Evolutionary conservation across 192 early-diverging fungal genomes (phyloP).

Genomic region (Entomortierella lignicola): DNA sequence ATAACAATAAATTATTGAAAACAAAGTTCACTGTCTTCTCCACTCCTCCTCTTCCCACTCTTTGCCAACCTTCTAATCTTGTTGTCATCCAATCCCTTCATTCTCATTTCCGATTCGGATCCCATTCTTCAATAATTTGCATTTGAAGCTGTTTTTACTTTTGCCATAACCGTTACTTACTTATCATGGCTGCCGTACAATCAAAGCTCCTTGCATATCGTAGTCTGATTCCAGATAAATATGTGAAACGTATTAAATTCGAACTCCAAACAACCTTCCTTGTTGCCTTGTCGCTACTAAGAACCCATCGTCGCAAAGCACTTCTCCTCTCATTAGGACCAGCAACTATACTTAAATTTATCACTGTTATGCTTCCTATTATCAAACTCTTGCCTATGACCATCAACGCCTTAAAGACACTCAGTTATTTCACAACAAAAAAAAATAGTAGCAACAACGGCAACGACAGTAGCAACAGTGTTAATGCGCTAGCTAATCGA

Average conservation of each 20-base stretch:
- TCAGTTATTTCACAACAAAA: constrained; percentile 20
- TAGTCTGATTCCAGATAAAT: constrained; percentile 32
- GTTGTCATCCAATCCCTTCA: not conserved
- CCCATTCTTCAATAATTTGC: not conserved
- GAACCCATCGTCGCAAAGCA: constrained; percentile 49
- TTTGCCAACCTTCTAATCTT: not conserved
- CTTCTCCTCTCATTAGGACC: constrained; percentile 43
- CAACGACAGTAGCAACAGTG: not conserved
- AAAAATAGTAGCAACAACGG: constrained; percentile 4
- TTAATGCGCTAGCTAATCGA: constrained; percentile 7
- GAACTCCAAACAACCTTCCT: constrained; percentile 41
- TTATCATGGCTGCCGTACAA: constrained; percentile 31
- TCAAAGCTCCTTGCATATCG: constrained; percentile 30
- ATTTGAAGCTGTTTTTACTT: not conserved
- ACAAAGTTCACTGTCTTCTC: not conserved
- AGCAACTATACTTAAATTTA: constrained; percentile 47
- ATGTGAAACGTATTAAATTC: constrained; percentile 23
- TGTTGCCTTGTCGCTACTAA: constrained; percentile 33
- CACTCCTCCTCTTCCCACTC: not conserved
- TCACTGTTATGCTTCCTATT: constrained; percentile 45
- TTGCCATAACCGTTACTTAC: not conserved
- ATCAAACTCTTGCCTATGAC: constrained; percentile 38
- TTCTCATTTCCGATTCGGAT: not conserved
- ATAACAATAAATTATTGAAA: not conserved
- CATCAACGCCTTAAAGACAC: constrained; percentile 35